Evolutionary conservation across 164 flowering plant species (phyloP).

Genomic region (Aristolochia fimbriata): DNA sequence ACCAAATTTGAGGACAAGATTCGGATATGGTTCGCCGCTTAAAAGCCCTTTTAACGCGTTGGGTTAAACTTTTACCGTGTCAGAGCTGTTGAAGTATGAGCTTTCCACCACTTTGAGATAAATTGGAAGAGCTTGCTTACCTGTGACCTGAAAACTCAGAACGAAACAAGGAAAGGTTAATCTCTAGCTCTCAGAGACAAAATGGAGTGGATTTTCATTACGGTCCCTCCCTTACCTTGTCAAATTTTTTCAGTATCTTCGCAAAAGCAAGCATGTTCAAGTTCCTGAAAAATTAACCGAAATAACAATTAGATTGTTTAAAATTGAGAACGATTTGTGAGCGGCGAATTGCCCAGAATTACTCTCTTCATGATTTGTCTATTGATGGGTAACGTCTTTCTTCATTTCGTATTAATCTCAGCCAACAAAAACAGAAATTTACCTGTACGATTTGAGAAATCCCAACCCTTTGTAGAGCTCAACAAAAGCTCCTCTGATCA

Average conservation of each 20-base stretch:
- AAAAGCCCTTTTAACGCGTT: not conserved
- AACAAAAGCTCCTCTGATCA: conserved; percentile 74
- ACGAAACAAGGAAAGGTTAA: not conserved
- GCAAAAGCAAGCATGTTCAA: conserved; percentile 94
- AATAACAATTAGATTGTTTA: not conserved
- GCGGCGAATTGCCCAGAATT: too few species aligned
- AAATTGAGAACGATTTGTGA: not conserved
- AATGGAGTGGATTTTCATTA: not conserved
- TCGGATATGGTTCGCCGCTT: not conserved
- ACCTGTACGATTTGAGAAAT: conserved; percentile 87
- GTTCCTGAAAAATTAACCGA: conserved; percentile 35
- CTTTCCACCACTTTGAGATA: conserved; percentile 89
- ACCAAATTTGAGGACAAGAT: not conserved
- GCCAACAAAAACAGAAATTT: conserved; percentile 2
- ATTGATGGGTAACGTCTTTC: too few species aligned
- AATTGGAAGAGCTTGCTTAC: conserved; percentile 68
- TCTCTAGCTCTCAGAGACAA: not conserved
- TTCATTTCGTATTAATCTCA: not conserved
- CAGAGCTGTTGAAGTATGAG: conserved; percentile 92
- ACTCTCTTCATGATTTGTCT: too few species aligned
- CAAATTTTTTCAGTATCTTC: conserved; percentile 93
- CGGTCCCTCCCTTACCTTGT: conserved; percentile 46
- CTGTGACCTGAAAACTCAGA: conserved; percentile 58
- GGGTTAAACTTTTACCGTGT: conserved; percentile 40
- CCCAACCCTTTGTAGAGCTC: conserved; percentile 87